A percentile compares a stretch with the other conserved stretches of the same genome.
Conservation (phyloP, 139 green algal genomes). For the Ostreobium quekettii region DNA sequence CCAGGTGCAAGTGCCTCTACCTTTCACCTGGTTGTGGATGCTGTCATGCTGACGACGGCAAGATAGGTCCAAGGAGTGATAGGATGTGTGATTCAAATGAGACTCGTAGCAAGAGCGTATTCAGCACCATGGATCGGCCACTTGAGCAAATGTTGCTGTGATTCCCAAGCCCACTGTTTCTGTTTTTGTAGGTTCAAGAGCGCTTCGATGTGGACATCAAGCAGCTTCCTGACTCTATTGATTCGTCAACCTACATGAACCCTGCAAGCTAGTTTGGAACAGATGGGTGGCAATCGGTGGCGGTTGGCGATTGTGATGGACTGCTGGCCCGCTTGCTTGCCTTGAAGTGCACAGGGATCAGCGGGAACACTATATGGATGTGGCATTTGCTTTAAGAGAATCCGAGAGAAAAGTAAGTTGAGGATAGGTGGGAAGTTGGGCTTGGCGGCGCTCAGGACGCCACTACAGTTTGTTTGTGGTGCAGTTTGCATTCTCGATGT, state of each 20-base stretch:
- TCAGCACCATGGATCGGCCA: not conserved
- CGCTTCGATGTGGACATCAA: slow-evolving; percentile 99
- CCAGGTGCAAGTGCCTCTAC: not conserved
- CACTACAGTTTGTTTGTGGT: no score
- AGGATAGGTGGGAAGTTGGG: no score
- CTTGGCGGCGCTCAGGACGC: no score
- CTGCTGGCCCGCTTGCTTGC: no score
- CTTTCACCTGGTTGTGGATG: not conserved
- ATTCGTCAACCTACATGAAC: slow-evolving; percentile 79
- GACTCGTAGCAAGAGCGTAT: not conserved
- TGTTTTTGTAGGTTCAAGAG: slow-evolving; percentile 64
- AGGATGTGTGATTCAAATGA: not conserved
- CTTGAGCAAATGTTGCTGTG: not conserved
- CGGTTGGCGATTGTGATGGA: no score
- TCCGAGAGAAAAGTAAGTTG: no score
- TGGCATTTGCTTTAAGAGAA: no score
- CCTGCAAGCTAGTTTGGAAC: no score
- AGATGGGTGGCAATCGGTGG: no score
- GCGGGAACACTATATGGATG: no score
- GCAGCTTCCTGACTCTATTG: slow-evolving; percentile 86
- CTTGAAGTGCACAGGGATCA: no score
- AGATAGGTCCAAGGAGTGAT: not conserved
- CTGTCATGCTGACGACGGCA: not conserved
- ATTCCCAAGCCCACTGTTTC: not conserved
- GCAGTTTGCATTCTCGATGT: no score